Base-by-base conservation (phyloP, 2,329 filamentous ascomycete species). In the Scedosporium minutisporum region DNA sequence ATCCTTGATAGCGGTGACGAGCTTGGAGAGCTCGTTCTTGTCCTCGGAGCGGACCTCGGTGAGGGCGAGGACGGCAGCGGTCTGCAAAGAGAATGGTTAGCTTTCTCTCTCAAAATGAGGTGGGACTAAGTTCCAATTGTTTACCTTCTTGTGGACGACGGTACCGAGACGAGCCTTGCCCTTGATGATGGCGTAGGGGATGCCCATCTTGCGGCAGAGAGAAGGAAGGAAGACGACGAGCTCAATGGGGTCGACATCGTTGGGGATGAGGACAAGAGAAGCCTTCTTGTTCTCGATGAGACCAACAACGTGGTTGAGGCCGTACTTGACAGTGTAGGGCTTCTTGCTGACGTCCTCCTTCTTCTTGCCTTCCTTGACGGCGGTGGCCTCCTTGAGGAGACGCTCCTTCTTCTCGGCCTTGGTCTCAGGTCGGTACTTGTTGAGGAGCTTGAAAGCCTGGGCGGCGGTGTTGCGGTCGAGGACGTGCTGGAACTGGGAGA, bases 311-410 rank as follows among this genome's bases (percentile, higher is more conserved):
- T 99, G 95, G 89, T 99, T 99, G 74, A 99, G 88, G 84, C 95
- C 95, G 82, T 97, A 99, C 89, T 99, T 99, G 86, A 95, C 93
- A 70, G 89, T 83, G 82, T 97, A 99, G 75, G 95, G 95, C 90
- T 99, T 99, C 91, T 97, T 97, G 89, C 87, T 91, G 77, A 96
- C 93, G 74, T 96, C 93, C 87, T 99, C 96, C 90, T 97, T 97
- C 90, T 97, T 99, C 90, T 97, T 97, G 80, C 96, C 95, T 81
- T 97, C 93, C 78, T 92, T 88, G 78, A 99, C 87, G 74, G 95
- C 96, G 73, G 93, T 96, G 69, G 96, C 95, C 87, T 99, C 95
- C 87, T 96, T 92, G 78, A 90, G 87, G 69, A 99, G 86, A 82
- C 95, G 92, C 85, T 99, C 96, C 88, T 97, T 99, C 91, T 99